phyloP scores from a whole-genome alignment of 768 basidiomycete genomes.

The Boletus sp. region DNA sequence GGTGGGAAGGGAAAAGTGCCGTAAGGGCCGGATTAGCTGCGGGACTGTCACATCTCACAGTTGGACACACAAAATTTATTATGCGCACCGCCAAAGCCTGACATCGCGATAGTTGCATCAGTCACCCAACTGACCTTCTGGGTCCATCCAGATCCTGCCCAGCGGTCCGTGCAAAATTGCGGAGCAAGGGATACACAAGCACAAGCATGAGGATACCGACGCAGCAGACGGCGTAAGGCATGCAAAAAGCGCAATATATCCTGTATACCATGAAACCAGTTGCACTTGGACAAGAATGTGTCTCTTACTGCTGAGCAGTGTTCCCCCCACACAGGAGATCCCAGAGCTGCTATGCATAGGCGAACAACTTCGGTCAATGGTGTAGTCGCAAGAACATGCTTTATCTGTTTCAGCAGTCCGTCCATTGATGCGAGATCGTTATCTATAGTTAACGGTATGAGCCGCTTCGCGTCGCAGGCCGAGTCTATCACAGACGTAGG shows the following conservation, averaged over 20 bases:
- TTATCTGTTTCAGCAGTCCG: conserved; percentile 30
- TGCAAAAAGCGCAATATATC: conserved; percentile 72
- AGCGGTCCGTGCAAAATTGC: conserved; percentile 54
- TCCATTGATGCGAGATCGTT: conserved; percentile 20
- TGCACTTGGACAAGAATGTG: neutral
- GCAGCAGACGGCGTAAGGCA: conserved; percentile 59
- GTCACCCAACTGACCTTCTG: conserved; percentile 77
- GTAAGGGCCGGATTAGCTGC: conserved; percentile 77
- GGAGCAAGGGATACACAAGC: conserved; percentile 69
- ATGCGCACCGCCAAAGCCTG: conserved; percentile 74
- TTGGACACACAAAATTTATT: conserved; percentile 2
- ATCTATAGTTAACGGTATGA: conserved; percentile 32
- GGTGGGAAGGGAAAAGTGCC: conserved; percentile 75
- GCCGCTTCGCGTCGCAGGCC: conserved; percentile 38
- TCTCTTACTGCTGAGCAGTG: conserved; percentile 48
- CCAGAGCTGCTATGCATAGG: conserved; percentile 62
- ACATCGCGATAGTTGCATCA: conserved; percentile 71
- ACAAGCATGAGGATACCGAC: conserved; percentile 56
- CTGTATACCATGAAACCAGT: conserved; percentile 36
- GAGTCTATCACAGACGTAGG: conserved; percentile 49
- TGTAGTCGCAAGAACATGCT: conserved; percentile 28
- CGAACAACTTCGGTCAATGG: conserved; percentile 44
- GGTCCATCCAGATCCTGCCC: conserved; percentile 69
- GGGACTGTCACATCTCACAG: conserved; percentile 10
- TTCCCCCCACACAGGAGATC: conserved; percentile 71